Evolutionary conservation across 768 basidiomycete genomes (phyloP).

Genomic region (Tylopilus subfusipes): DNA sequence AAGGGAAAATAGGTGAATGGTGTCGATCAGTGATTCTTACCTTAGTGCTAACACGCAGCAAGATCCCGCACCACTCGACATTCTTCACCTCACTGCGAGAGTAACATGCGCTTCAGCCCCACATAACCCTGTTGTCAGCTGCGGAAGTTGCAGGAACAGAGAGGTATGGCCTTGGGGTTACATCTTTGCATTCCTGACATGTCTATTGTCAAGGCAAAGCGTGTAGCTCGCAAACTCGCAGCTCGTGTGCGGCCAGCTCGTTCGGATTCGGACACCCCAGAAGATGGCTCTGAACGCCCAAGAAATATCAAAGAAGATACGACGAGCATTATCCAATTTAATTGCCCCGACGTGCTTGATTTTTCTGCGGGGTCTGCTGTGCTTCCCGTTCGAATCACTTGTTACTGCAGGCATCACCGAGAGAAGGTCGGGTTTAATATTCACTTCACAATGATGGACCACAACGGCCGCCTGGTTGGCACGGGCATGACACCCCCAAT

Average conservation of each 20-base stretch:
- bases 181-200: slow-evolving; percentile 6
- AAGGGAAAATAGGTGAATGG: slow-evolving; percentile 70
- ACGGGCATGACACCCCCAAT: slow-evolving; percentile 82
- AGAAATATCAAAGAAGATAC: slow-evolving; percentile 55
- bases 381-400: slow-evolving; percentile 93
- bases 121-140: slow-evolving; percentile 71
- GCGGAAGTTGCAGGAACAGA: slow-evolving; percentile 83
- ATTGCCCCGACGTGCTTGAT: slow-evolving; percentile 86
- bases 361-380: slow-evolving; percentile 83
- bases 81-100: slow-evolving; percentile 65
- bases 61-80: slow-evolving; percentile 69
- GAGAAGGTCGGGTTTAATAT: slow-evolving; percentile 95
- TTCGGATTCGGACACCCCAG: slow-evolving; percentile 68
- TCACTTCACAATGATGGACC: slow-evolving; percentile 80
- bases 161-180: slow-evolving; percentile 50
- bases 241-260: slow-evolving; percentile 76
- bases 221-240: slow-evolving; percentile 84
- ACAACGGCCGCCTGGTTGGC: slow-evolving; percentile 75
- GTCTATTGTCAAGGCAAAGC: slow-evolving; percentile 62
- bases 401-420: slow-evolving; percentile 97
- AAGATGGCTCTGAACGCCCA: slow-evolving; percentile 49
- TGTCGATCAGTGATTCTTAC: background rate
- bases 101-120: slow-evolving; percentile 83
- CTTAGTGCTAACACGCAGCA: slow-evolving; percentile 20
- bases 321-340: slow-evolving; percentile 91